Evolutionary conservation across 805 yeast genomes (phyloP).

Genomic region (Nakazawaea anatomiae): DNA sequence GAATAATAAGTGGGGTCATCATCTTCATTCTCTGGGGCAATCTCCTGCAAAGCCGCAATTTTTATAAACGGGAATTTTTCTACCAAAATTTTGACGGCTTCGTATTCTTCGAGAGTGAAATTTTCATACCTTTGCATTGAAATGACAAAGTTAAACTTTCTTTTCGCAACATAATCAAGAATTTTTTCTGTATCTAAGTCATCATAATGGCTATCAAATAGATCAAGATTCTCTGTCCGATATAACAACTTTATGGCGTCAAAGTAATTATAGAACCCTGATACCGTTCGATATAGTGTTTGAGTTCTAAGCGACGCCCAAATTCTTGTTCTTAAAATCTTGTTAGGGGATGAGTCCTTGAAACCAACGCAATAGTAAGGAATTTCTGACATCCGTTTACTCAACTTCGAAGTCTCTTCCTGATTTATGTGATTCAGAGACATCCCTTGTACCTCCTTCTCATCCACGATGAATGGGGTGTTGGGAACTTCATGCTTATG

Average conservation of each 20-base stretch:
- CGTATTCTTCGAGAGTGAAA: slow-evolving; percentile 59
- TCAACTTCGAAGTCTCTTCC: slow-evolving; percentile 24
- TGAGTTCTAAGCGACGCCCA: slow-evolving; percentile 88
- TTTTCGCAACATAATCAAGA: slow-evolving; percentile 63
- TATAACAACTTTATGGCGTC: slow-evolving; percentile 67
- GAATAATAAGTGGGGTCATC: slow-evolving; percentile 50
- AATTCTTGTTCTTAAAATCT: slow-evolving; percentile 64
- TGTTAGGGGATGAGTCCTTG: slow-evolving; percentile 57
- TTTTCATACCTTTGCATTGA: slow-evolving; percentile 82
- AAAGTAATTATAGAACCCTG: slow-evolving; percentile 78
- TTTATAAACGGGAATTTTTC: slow-evolving; percentile 66
- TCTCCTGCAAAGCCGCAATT: slow-evolving; percentile 51
- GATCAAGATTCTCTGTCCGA: slow-evolving; percentile 57
- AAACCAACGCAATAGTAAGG: slow-evolving; percentile 74
- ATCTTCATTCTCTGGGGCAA: slow-evolving; percentile 31
- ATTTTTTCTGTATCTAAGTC: slow-evolving; percentile 51
- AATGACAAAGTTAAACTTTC: slow-evolving; percentile 76
- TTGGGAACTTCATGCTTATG: slow-evolving; percentile 3
- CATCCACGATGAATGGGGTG: not conserved
- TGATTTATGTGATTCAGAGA: slow-evolving; percentile 3
- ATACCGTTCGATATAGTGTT: slow-evolving; percentile 74
- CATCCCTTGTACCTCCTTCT: slow-evolving; percentile 11
- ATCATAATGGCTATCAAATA: slow-evolving; percentile 35
- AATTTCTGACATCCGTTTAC: slow-evolving; percentile 47
- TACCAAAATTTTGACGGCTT: slow-evolving; percentile 61